phyloP scores from a whole-genome alignment of 2,329 filamentous ascomycete genomes.

The Lojkania enalia region DNA sequence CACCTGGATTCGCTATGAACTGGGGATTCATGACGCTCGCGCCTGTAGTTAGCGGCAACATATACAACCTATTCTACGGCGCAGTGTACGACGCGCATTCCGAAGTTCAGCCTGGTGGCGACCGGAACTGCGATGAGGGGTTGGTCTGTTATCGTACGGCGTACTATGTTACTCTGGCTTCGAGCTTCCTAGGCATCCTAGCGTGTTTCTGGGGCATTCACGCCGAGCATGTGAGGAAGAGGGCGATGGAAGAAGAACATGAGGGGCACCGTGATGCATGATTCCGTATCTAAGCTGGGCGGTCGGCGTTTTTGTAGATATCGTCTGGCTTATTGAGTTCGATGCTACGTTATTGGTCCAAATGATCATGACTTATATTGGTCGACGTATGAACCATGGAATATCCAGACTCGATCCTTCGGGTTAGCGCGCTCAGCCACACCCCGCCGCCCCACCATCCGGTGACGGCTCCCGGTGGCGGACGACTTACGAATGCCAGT shows the following conservation, averaged over 20 bases:
- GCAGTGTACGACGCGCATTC: slow-evolving; percentile 80
- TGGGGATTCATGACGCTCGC: slow-evolving; percentile 95
- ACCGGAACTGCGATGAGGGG: slow-evolving; percentile 75
- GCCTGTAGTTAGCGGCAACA: slow-evolving; percentile 82
- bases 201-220: slow-evolving; percentile 73
- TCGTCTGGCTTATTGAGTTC: too few relatives aligned
- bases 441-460: neutral
- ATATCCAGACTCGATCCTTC: too few relatives aligned
- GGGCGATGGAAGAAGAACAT: slow-evolving; percentile 36
- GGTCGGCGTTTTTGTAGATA: too few relatives aligned
- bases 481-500: neutral
- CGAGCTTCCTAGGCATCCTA: slow-evolving; percentile 68
- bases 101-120: slow-evolving; percentile 66
- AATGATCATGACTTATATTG: too few relatives aligned
- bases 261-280: slow-evolving; percentile 35
- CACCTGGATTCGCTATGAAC: slow-evolving; percentile 86
- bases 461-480: neutral
- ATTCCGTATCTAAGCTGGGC: too few relatives aligned
- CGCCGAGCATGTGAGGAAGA: slow-evolving; percentile 53
- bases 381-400: too few relatives aligned
- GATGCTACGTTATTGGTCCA: too few relatives aligned
- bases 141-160: slow-evolving; percentile 78
- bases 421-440: neutral
- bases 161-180: slow-evolving; percentile 76
- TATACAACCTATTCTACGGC: slow-evolving; percentile 94